A percentile compares a stretch with the other conserved stretches of the same genome.
phyloP scores from a whole-genome alignment of 371 early-diverging fungal species.

The Chytridium lagenaria region DNA sequence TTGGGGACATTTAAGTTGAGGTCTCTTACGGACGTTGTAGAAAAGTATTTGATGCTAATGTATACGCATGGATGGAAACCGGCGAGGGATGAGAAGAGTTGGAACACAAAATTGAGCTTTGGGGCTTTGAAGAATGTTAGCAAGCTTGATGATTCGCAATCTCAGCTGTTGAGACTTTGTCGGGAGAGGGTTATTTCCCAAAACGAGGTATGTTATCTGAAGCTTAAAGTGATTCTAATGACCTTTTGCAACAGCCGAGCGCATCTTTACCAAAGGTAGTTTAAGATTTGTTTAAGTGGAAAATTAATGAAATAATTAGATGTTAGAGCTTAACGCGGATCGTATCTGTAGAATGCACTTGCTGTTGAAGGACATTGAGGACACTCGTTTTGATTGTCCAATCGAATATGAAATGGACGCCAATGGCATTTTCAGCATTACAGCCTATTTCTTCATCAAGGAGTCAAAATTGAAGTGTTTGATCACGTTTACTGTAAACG shows the following conservation, averaged over 20 bases:
- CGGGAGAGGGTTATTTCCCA: too few relatives aligned
- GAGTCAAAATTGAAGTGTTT: background rate
- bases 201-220: too few relatives aligned
- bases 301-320: background rate
- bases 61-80: constrained; percentile 15
- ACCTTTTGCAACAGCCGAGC: too few relatives aligned
- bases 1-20: too few relatives aligned
- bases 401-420: background rate
- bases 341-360: background rate
- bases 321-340: background rate
- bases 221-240: too few relatives aligned
- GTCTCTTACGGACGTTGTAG: too few relatives aligned
- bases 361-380: constrained; percentile 8
- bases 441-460: background rate
- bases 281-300: background rate
- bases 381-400: background rate
- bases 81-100: too few relatives aligned
- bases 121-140: too few relatives aligned
- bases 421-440: background rate
- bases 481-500: background rate
- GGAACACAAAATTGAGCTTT: too few relatives aligned
- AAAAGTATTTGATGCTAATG: background rate
- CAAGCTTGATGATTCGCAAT: too few relatives aligned
- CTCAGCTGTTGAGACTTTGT: too few relatives aligned
- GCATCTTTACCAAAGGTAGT: background rate